Base-by-base conservation (phyloP, 495 filamentous ascomycete genomes). In the Neurospora tetrasperma region DNA sequence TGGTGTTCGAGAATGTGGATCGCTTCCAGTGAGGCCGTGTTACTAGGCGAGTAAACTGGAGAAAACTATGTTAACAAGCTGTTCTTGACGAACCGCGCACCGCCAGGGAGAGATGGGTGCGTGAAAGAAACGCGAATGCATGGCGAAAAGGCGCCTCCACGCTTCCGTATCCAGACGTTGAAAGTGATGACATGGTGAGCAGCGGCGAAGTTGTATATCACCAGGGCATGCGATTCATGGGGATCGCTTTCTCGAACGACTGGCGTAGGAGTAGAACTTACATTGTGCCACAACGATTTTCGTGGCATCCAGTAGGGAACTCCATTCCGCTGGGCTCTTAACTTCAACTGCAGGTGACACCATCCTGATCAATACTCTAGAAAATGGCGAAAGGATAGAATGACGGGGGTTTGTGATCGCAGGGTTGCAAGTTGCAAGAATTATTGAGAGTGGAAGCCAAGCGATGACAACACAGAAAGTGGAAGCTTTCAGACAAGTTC, bases 21-120 rank as follows among this genome's bases (percentile, higher is more conserved):
- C 73, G 97, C 93, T 72, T 88, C 84, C 75, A 94, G 93, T 87
- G 92, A 97, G 77, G 94, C 92, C 39, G 85, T 90, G 80, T 92
- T 95, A 92, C 92, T 96, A 76, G 91, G 88, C 77, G 94, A 92
- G 80, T 93, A 93, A 85, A 98, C 94, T 97, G 77, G 73, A 54
- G 76, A 69, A 48, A 43, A 38, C 71, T 44, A 62, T 73, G 69
- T 82, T 69, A 76, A 71, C 73, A 70, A 77, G 68, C 69, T n/a
- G 31, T 41, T n/a, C 27, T 9, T 35, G 27, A 66, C 3, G 6
- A 59, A 48, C 27, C 42, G n/a, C 62, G 35, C 62, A 38, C 39
- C 70, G n/a, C 27, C 14, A 31, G 20, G 23, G 66, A 39, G 66
- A 9, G n/a, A 70, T 39, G 5, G 5, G 16, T 42, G 31, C 39